Evolutionary conservation across 371 early-diverging fungal species (phyloP), one percentile per base, ranked within the genome.

Genomic region (Mucor indicus): DNA sequence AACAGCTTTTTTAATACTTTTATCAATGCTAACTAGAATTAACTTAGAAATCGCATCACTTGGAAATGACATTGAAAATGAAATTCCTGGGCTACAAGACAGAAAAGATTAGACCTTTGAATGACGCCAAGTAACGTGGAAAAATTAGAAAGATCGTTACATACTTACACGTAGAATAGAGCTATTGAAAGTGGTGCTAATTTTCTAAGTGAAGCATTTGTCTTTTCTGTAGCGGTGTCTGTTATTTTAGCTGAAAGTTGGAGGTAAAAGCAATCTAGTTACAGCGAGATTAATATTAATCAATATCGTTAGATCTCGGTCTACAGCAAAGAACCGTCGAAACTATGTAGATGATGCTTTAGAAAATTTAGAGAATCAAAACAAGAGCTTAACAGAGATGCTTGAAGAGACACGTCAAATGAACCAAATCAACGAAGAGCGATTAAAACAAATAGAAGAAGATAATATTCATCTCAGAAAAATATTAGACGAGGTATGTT

Each of bases 151-250:
- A 12, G 13, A 22, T 2, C 29, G 39, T 20, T 36, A 12, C 23
- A 21, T 21, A 12, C 0, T 27, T 27, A 27, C 29, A 27, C 11
- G 11, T 27, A 27, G 11, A 7, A 21, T 39, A 81, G 87, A 47
- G 95, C 95, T 29, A 80, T 95, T 23, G 93, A 95, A 57, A 81
- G 83, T 12, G 95, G 93, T 2, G 91, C 93, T 24, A 87, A 87
- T 56, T 93, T 95, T 53, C 53, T 95, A 10, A 84, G 90, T 48
- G 95, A 95, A 59, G 68, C 86, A 4, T 80, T 95, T 55, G 80
- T 95, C 15, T 93, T 95, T 64, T 57, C 83, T 3, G 92, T 95
- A 3, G 93, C 93, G 2, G 89, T 81, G 10, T 61, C 83, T 15
- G 75, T 91, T 2, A 89, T 95, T 46, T 52, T 89, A 17, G 74